Evolutionary conservation across 306 rosid species (phyloP), one percentile per base, ranked within the genome.

Genomic region (Castanospermum australe): DNA sequence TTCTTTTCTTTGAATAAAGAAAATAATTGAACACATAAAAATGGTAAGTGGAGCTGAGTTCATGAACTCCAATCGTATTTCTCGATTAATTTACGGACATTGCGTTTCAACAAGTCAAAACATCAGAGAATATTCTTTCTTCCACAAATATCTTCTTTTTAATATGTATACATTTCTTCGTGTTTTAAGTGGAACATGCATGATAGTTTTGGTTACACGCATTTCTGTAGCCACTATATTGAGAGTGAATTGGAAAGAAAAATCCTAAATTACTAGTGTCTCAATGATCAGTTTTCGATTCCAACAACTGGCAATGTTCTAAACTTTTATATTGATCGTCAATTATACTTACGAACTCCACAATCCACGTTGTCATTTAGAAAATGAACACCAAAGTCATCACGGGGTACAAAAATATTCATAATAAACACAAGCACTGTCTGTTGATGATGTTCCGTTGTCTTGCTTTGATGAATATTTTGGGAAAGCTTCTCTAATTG

Each of bases 171-270:
- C 21, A 50, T 33, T 65, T 42, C 21, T 74, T 14, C 66, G 5
- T 52, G 11, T 73, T 73, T 35, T 20, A 25, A 62, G 70, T 82
- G 76, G 79, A 44, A 63, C 33, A 15, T 63, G 71, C 82, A 71
- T n/a, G n/a, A n/a, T n/a, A n/a, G n/a, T 82, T 57, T 75, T 52
- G 42, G 59, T 47, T 77, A 44, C 60, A 72, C 21, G 75, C 63
- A 81, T 74, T 66, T 80, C 35, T 81, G 70, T 55, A 30, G 75
- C 74, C 75, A 80, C 79, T 78, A n/a, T 78, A 67, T 20, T 42
- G 17, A 57, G 41, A 54, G 42, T 18, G 15, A 32, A 5, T 50
- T 76, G 51, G 20, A 63, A 20, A 15, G 30, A 77, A 57, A 57
- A 65, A 52, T n/a, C n/a, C 9, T 1, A 79, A 60, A 59, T 17